phyloP scores from a whole-genome alignment of 352 stramenopile species.

The Pythium angustatum region DNA sequence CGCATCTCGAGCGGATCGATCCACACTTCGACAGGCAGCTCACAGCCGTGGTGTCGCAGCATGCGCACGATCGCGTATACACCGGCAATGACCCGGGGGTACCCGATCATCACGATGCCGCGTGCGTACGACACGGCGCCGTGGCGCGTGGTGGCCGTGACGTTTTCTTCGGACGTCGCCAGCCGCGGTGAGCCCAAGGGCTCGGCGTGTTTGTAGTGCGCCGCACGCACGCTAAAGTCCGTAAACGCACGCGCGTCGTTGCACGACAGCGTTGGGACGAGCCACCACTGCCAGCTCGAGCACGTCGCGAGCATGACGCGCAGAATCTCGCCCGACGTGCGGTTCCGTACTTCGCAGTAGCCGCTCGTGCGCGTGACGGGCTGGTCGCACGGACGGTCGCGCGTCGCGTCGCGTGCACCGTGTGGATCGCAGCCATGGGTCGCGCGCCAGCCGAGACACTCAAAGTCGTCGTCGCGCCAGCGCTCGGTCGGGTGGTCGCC shows the following conservation, averaged over 20 bases:
- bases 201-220: constrained; percentile 39
- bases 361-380: constrained; percentile 49
- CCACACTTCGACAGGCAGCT: constrained; percentile 57
- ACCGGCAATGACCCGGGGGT: constrained; percentile 64
- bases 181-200: constrained; percentile 20
- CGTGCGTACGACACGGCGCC: constrained; percentile 20
- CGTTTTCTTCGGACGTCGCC: not conserved
- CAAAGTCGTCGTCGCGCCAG: constrained; percentile 63
- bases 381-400: constrained; percentile 49
- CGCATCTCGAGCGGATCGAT: constrained; percentile 57
- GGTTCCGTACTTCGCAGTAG: constrained; percentile 75
- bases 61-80: constrained; percentile 71
- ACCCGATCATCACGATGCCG: constrained; percentile 73
- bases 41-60: constrained; percentile 47
- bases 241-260: constrained; percentile 60
- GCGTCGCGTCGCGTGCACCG: constrained; percentile 39
- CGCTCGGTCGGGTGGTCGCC: constrained; percentile 35
- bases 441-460: constrained; percentile 73
- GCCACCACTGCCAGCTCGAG: constrained; percentile 63
- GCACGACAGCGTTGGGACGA: constrained; percentile 56
- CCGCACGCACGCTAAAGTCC: constrained; percentile 65
- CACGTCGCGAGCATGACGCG: constrained; percentile 76
- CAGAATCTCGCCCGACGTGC: constrained; percentile 48
- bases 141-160: not conserved
- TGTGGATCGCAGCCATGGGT: constrained; percentile 69